Conservation (phyloP, 345 rosid genomes). For the Ceriops tagal region DNA sequence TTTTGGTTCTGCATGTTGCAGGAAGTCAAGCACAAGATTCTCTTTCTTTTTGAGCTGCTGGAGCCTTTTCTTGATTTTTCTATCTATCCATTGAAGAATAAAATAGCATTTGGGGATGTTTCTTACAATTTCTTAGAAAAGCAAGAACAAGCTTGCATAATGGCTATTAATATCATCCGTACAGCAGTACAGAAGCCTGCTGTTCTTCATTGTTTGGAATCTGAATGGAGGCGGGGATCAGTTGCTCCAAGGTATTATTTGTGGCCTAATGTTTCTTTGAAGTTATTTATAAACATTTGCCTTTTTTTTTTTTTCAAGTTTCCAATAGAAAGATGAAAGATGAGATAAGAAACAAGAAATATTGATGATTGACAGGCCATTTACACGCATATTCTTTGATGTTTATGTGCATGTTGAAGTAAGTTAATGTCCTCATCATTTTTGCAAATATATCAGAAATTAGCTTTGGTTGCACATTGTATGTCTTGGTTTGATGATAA, state of each 20-base stretch:
- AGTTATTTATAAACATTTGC: background rate
- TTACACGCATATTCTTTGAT: background rate
- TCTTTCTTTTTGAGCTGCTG: slow-evolving; percentile 78
- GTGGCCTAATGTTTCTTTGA: slow-evolving; percentile 7
- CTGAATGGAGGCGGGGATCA: slow-evolving; percentile 76
- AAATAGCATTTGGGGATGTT: slow-evolving; percentile 58
- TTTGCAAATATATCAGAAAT: background rate
- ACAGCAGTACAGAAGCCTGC: slow-evolving; percentile 65
- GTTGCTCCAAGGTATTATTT: slow-evolving; percentile 70
- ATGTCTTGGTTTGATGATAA: background rate
- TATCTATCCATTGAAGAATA: slow-evolving; percentile 44
- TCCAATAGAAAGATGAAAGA: background rate
- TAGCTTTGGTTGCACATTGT: background rate
- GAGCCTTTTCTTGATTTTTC: slow-evolving; percentile 81
- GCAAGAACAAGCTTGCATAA: slow-evolving; percentile 50
- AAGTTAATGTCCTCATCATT: background rate
- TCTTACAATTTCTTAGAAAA: slow-evolving; percentile 47
- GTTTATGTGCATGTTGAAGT: background rate
- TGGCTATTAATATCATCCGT: slow-evolving; percentile 64
- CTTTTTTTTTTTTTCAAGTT: background rate
- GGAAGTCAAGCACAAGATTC: slow-evolving; percentile 79
- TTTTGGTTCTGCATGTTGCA: slow-evolving; percentile 26
- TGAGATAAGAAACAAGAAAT: no score
- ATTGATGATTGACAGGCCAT: no score
- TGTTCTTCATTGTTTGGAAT: slow-evolving; percentile 73